phyloP scores from a whole-genome alignment of 2,329 filamentous ascomycete genomes.

The Hypomyces perniciosus region DNA sequence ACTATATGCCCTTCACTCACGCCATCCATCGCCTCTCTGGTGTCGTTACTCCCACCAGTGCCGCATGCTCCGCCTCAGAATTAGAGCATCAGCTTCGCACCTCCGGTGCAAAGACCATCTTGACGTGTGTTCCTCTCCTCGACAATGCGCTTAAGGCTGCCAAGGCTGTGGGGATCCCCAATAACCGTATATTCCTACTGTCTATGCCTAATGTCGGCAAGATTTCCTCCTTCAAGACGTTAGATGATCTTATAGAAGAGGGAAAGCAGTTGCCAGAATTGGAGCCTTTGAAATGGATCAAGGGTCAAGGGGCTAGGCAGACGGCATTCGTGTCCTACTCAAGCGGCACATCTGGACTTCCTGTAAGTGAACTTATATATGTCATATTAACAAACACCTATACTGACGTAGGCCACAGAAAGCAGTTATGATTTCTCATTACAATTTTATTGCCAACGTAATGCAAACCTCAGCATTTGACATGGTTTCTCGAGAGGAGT shows the following conservation, averaged over 20 bases:
- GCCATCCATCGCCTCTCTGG: slow-evolving; percentile 68
- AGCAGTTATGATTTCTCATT: slow-evolving; percentile 78
- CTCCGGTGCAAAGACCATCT: slow-evolving; percentile 62
- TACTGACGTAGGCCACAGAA: slow-evolving; percentile 46
- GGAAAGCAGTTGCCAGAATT: slow-evolving; percentile 50
- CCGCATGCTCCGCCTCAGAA: slow-evolving; percentile 64
- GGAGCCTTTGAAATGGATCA: slow-evolving; percentile 52
- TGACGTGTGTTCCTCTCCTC: slow-evolving; percentile 64
- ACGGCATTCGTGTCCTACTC: slow-evolving; percentile 75
- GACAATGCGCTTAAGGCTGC: slow-evolving; percentile 59
- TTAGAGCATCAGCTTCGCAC: slow-evolving; percentile 66
- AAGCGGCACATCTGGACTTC: slow-evolving; percentile 72
- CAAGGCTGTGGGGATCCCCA: slow-evolving; percentile 55
- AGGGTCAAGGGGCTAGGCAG: slow-evolving; percentile 60
- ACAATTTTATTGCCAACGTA: slow-evolving; percentile 71
- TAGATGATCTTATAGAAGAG: slow-evolving; percentile 57
- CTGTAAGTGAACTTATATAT: slow-evolving; percentile 41
- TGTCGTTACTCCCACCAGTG: slow-evolving; percentile 67
- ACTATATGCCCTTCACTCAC: slow-evolving; percentile 67
- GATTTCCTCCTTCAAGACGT: slow-evolving; percentile 53
- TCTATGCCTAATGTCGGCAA: slow-evolving; percentile 55
- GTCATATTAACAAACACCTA: slow-evolving; percentile 1
- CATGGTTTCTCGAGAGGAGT: slow-evolving; percentile 28
- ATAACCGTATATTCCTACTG: slow-evolving; percentile 61
- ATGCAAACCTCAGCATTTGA: slow-evolving; percentile 53